phyloP scores from a whole-genome alignment of 2,329 filamentous ascomycete species.

The Diplodia seriata region DNA sequence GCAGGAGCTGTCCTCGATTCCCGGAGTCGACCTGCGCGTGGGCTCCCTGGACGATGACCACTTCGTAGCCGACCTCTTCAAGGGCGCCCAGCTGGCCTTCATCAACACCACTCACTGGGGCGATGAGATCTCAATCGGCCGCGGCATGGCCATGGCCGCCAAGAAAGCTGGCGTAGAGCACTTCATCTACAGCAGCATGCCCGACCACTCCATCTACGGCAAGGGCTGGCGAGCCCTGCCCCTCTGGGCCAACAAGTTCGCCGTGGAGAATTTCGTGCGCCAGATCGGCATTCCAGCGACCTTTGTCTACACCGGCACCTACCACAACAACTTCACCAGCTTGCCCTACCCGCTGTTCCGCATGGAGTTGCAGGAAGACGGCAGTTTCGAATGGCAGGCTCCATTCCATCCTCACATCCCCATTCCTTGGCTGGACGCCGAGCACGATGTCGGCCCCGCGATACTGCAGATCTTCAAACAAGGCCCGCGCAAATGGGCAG shows the following conservation, averaged over 20 bases:
- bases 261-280: slow-evolving; percentile 88
- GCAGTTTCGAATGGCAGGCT: slow-evolving; percentile 89
- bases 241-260: slow-evolving; percentile 90
- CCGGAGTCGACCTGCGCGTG: slow-evolving; percentile 78
- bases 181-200: slow-evolving; percentile 97
- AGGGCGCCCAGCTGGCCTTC: slow-evolving; percentile 85
- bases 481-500: slow-evolving; percentile 82
- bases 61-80: slow-evolving; percentile 80
- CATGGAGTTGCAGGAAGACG: slow-evolving; percentile 85
- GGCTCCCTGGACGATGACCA: slow-evolving; percentile 73
- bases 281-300: slow-evolving; percentile 83
- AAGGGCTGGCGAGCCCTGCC: slow-evolving; percentile 81
- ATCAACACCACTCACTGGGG: slow-evolving; percentile 98
- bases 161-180: slow-evolving; percentile 85
- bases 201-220: slow-evolving; percentile 84
- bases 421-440: slow-evolving; percentile 93
- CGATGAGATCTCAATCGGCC: slow-evolving; percentile 89
- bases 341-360: slow-evolving; percentile 92
- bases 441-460: slow-evolving; percentile 93
- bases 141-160: slow-evolving; percentile 86
- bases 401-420: slow-evolving; percentile 90
- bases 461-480: slow-evolving; percentile 96
- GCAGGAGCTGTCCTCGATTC: slow-evolving; percentile 79
- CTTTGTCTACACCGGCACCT: slow-evolving; percentile 95
- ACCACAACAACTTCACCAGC: slow-evolving; percentile 99